These are phyloP conservation scores for Sanghuangporus weigelae DNA, from an alignment of 1,284 basidiomycete species.

Conservation along the genomic window DNA sequence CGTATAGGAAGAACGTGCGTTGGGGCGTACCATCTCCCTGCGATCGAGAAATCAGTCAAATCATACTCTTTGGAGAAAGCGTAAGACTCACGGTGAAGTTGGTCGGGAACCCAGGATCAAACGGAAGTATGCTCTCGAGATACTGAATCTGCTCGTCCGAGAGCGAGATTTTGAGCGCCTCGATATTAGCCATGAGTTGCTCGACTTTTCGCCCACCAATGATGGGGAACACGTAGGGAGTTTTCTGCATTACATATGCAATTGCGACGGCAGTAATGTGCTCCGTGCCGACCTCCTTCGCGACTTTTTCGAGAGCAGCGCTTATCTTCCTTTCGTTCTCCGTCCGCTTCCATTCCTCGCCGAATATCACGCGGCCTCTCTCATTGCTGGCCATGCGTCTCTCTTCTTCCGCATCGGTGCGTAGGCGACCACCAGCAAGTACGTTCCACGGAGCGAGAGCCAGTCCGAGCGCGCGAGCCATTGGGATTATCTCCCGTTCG, in stretches of 20 bases:
- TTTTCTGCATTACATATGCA: slow-evolving; percentile 45
- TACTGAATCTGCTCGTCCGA: slow-evolving; percentile 23
- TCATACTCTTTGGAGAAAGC: slow-evolving; percentile 12
- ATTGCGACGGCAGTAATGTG: slow-evolving; percentile 33
- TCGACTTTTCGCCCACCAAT: slow-evolving; percentile 36
- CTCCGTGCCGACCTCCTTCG: slow-evolving; percentile 29
- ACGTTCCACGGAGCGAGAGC: slow-evolving; percentile 49
- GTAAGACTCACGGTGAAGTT: slow-evolving; percentile 32
- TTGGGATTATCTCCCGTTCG: slow-evolving; percentile 51
- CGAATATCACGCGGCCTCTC: slow-evolving; percentile 31
- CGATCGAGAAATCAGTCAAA: neutral
- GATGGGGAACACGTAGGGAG: slow-evolving; percentile 45
- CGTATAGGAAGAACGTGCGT: neutral
- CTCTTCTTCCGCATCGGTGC: slow-evolving; percentile 44
- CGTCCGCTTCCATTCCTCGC: slow-evolving; percentile 35
- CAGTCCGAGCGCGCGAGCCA: slow-evolving; percentile 43
- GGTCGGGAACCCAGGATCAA: slow-evolving; percentile 41
- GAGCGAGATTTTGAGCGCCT: slow-evolving; percentile 23
- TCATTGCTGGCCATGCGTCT: slow-evolving; percentile 36
- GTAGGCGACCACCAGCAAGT: slow-evolving; percentile 42
- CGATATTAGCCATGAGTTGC: slow-evolving; percentile 25
- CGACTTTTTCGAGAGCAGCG: slow-evolving; percentile 43
- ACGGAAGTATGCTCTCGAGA: slow-evolving; percentile 27
- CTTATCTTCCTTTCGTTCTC: slow-evolving; percentile 36
- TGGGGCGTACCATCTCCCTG: slow-evolving; percentile 1